Base-by-base conservation (phyloP, 192 early-diverging fungal species). In the Diversispora epigaea region DNA sequence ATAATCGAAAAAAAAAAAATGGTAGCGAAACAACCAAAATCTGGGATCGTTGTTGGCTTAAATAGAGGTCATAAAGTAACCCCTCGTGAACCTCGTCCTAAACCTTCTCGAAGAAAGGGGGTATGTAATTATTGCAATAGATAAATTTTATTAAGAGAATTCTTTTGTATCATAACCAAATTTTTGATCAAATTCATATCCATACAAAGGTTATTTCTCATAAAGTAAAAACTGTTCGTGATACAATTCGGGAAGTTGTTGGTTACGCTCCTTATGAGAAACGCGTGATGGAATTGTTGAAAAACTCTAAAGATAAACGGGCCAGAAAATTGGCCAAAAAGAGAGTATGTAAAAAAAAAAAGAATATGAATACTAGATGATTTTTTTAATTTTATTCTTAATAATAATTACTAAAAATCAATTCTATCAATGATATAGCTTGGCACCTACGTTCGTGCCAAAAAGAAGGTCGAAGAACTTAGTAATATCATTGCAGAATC, bases 281-380 rank as follows among this genome's bases (percentile, higher is more conserved):
- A 78, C 92, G 98, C 86, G 92, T 98, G 77, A 98, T 99, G 96
- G 98, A 99, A 91, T 90, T 99, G 92, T 86, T 99, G 83, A 96
- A 96, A 91, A 98, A 98, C 93, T 94, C 94, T 84, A 96, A 95
- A 86, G 98, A 99, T 85, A 99, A 99, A 95, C 94, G 98, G 82
- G 98, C 98, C 71, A 91, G 94, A 84, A 96, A 95, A 91, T 90
- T 99, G 73, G 93, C 95, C 80, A 99, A 99, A 93, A 94, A 91
- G 89, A 94, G 91, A 77, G 90, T 89, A 86, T 52, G 87, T 83
- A 62, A 12, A 47, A 55, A 0, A 67, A 47, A 6, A 47, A 21
- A 54, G 4, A 21, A 74, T 41, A 40, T 39, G 22, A 66, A 22
- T 52, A 10, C 63, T 55, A 8, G 10, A 43, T 68, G 10, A 55